Percentiles rank a stretch among this genome's conserved stretches.
These are phyloP conservation scores for Ostreobium quekettii DNA, from an alignment of 139 green algal species.

Conservation along the genomic window DNA sequence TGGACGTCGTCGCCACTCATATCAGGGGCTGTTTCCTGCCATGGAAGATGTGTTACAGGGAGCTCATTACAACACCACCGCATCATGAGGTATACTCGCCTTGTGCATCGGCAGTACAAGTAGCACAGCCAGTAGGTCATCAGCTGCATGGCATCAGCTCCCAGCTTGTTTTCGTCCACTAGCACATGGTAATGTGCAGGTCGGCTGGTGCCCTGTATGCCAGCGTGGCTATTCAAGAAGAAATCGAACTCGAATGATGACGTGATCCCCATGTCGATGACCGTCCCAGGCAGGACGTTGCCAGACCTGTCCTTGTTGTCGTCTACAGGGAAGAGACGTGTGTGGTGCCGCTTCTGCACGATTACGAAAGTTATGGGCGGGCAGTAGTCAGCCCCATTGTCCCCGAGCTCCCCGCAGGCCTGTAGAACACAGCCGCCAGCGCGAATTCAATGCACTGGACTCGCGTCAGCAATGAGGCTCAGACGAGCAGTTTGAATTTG, in stretches of 20 bases:
- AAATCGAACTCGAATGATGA: slow-evolving; percentile 67
- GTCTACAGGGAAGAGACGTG: slow-evolving; percentile 39
- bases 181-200: slow-evolving; percentile 62
- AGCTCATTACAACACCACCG: too few species aligned
- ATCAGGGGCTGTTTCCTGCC: too few species aligned
- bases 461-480: too few species aligned
- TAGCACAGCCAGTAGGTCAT: slow-evolving; percentile 73
- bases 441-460: too few species aligned
- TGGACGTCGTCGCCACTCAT: too few species aligned
- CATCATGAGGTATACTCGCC: slow-evolving; percentile 14
- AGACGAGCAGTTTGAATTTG: too few species aligned
- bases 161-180: slow-evolving; percentile 59
- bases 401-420: slow-evolving; percentile 40
- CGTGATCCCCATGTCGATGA: slow-evolving; percentile 59
- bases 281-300: slow-evolving; percentile 54
- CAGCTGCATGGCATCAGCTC: slow-evolving; percentile 46
- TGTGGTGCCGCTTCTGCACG: slow-evolving; percentile 72
- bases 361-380: slow-evolving; percentile 74
- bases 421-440: too few species aligned
- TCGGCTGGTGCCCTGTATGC: slow-evolving; percentile 69
- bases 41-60: too few species aligned
- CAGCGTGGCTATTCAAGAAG: slow-evolving; percentile 75
- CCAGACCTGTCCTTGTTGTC: slow-evolving; percentile 20
- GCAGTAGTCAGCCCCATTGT: slow-evolving; percentile 36
- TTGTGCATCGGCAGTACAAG: slow-evolving; percentile 60